Evolutionary conservation across 306 rosid species (phyloP).

Genomic region (Inga leiocalycina): DNA sequence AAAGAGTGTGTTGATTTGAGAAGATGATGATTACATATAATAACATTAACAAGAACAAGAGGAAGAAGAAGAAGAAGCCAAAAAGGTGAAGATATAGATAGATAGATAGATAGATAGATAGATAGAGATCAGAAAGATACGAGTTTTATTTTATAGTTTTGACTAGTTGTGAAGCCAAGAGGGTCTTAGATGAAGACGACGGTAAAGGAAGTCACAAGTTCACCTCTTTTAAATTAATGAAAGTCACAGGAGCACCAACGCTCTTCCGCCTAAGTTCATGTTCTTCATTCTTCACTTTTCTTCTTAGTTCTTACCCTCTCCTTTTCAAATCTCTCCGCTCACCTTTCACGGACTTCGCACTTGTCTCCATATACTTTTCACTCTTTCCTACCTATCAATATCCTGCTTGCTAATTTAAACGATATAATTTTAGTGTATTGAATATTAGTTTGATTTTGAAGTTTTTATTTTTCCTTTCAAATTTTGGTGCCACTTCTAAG

Average conservation of each 20-base stretch:
- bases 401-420: not conserved
- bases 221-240: conserved; percentile 70
- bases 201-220: conserved; percentile 55
- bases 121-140: not conserved
- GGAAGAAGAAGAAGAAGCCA: not conserved
- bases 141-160: not conserved
- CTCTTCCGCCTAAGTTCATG: conserved; percentile 55
- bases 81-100: not conserved
- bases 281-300: not conserved
- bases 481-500: too few species aligned
- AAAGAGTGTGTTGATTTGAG: not conserved
- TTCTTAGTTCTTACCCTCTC: not conserved
- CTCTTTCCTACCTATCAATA: too few species aligned
- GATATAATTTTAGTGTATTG: too few species aligned
- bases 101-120: too few species aligned
- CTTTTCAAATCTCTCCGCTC: conserved; percentile 1
- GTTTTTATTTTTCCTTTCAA: too few species aligned
- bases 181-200: conserved; percentile 36
- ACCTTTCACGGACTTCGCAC: not conserved
- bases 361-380: not conserved
- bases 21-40: not conserved
- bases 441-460: too few species aligned
- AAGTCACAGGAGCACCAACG: conserved; percentile 74
- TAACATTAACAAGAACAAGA: not conserved
- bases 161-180: conserved; percentile 23